Percentiles rank a stretch among this genome's conserved stretches.
phyloP scores from a whole-genome alignment of 495 filamentous ascomycete species.

The Aspergillus mulundensis region DNA sequence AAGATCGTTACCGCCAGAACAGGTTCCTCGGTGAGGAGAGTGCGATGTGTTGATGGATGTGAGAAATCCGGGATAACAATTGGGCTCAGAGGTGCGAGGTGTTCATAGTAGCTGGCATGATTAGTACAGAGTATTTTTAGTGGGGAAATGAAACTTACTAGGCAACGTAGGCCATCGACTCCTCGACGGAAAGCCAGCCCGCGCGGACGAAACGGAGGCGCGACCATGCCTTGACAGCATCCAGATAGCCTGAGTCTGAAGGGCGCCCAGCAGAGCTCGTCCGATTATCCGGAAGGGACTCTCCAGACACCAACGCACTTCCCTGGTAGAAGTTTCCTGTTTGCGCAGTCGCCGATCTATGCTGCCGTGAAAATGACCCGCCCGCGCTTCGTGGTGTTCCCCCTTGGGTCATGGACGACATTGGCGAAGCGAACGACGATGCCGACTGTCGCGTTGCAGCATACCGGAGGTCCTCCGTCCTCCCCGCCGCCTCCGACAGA shows the following conservation, averaged over 20 bases:
- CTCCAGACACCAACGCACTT: constrained; percentile 24
- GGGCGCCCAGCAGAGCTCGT: constrained; percentile 22
- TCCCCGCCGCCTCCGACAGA: constrained; percentile 55
- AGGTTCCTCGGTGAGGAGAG: constrained; percentile 81
- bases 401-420: constrained; percentile 38
- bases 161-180: constrained; percentile 87
- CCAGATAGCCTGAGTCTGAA: constrained; percentile 38
- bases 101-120: constrained; percentile 70
- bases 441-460: constrained; percentile 38
- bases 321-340: constrained; percentile 29
- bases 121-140: constrained; percentile 9
- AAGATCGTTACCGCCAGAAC: constrained; percentile 86
- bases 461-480: constrained; percentile 45
- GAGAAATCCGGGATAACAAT: constrained; percentile 83
- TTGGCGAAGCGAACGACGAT: constrained; percentile 42
- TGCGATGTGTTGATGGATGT: constrained; percentile 65
- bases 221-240: constrained; percentile 82
- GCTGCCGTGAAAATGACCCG: constrained; percentile 35
- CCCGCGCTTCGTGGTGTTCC: constrained; percentile 37
- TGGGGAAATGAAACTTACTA: constrained; percentile 54
- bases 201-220: constrained; percentile 87
- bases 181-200: constrained; percentile 92
- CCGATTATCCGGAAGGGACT: constrained; percentile 30
- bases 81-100: constrained; percentile 85
- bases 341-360: constrained; percentile 28